Percentiles rank a stretch among this genome's conserved stretches.
Evolutionary conservation across 345 rosid genomes (phyloP).

Genomic region (Moricandia arvensis): DNA sequence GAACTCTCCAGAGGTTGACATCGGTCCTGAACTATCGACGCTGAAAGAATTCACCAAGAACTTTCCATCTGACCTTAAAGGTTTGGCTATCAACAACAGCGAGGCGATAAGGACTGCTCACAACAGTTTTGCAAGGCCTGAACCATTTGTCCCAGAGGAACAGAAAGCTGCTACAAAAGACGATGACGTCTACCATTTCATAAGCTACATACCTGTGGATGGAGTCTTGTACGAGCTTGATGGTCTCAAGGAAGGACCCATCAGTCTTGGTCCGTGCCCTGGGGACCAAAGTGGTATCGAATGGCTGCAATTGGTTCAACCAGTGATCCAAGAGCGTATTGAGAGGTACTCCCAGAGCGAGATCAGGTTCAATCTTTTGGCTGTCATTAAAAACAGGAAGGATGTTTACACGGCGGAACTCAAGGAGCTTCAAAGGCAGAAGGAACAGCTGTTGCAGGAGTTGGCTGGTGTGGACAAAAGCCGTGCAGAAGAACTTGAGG

Average conservation of each 20-base stretch:
- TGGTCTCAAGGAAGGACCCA: constrained; percentile 95
- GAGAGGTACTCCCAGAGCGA: constrained; percentile 90
- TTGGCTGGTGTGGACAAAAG: constrained; percentile 47
- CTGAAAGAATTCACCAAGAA: constrained; percentile 86
- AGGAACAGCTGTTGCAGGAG: constrained; percentile 80
- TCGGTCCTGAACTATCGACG: constrained; percentile 77
- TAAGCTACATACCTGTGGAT: constrained; percentile 87
- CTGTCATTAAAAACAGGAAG: constrained; percentile 83
- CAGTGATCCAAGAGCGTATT: constrained; percentile 92
- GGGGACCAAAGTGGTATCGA: constrained; percentile 62
- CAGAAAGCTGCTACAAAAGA: constrained; percentile 88
- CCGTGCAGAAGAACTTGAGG: constrained; percentile 52
- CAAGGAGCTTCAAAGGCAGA: constrained; percentile 81
- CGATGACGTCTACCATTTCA: constrained; percentile 96
- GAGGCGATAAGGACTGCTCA: constrained; percentile 90
- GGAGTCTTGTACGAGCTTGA: constrained; percentile 95
- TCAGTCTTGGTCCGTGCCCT: constrained; percentile 80
- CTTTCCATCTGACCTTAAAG: constrained; percentile 93
- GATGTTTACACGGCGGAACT: constrained; percentile 81
- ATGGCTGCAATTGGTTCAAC: constrained; percentile 89
- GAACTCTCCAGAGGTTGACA: constrained; percentile 85
- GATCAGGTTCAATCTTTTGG: constrained; percentile 96
- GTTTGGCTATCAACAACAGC: constrained; percentile 93
- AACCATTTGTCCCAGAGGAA: constrained; percentile 91
- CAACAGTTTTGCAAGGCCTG: constrained; percentile 97